Conservation (phyloP, 106 monocot species). For the Dendrobium chrysotoxum region DNA sequence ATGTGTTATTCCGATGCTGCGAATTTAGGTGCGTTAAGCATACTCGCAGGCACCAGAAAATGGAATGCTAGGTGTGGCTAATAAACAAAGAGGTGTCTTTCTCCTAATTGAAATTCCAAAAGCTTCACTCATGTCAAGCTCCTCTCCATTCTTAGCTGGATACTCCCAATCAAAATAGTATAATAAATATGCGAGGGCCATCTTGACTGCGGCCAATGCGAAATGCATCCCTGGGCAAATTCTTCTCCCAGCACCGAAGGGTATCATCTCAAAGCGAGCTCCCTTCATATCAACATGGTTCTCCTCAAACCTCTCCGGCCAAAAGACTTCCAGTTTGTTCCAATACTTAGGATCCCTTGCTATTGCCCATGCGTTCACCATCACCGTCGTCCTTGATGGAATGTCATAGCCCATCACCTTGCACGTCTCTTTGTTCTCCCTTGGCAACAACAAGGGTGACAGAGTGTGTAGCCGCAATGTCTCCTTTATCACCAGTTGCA, state of each 20-base stretch:
- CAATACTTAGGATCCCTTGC: conserved; percentile 11
- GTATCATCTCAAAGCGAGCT: conserved; percentile 11
- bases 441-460: not conserved
- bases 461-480: conserved; percentile 12
- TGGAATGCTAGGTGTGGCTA: not conserved
- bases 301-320: conserved; percentile 16
- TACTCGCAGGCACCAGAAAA: not conserved
- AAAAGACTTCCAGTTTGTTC: conserved; percentile 8
- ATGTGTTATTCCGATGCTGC: too few relatives aligned
- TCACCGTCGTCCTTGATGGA: conserved; percentile 1
- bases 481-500: conserved; percentile 12
- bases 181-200: not conserved
- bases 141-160: not conserved
- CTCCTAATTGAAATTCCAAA: not conserved
- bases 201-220: not conserved
- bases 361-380: conserved; percentile 18
- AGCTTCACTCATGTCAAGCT: conserved; percentile 12
- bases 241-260: conserved; percentile 13
- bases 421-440: not conserved
- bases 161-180: conserved; percentile 18
- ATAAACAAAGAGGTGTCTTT: not conserved
- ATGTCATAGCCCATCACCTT: conserved; percentile 3
- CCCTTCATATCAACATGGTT: not conserved
- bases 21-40: too few relatives aligned
- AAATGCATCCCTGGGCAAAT: conserved; percentile 13